These are phyloP conservation scores for Pterulicium gracile DNA, from an alignment of 1,284 basidiomycete species.

Conservation along the genomic window DNA sequence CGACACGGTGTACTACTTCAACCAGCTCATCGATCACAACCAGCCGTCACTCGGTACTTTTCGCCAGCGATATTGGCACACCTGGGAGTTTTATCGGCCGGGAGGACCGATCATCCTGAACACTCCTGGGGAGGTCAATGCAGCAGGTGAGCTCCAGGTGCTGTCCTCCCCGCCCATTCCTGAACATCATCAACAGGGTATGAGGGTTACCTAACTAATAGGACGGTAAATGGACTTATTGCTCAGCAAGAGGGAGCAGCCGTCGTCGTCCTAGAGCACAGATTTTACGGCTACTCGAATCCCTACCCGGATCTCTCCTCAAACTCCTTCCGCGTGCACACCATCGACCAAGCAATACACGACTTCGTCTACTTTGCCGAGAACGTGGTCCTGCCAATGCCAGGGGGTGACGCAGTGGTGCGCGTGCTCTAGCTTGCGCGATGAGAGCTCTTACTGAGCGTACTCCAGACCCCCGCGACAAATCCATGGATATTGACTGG, in stretches of 20 bases:
- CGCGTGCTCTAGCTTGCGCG: slow-evolving; percentile 57
- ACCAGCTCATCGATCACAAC: slow-evolving; percentile 64
- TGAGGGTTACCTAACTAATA: slow-evolving; percentile 49
- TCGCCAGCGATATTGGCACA: slow-evolving; percentile 61
- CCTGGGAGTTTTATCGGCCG: slow-evolving; percentile 52
- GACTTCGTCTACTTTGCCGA: slow-evolving; percentile 63
- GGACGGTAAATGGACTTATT: slow-evolving; percentile 53
- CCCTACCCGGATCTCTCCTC: slow-evolving; percentile 53
- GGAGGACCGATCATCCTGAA: slow-evolving; percentile 60
- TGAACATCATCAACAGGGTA: slow-evolving; percentile 26
- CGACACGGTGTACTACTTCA: slow-evolving; percentile 49
- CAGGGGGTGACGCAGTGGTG: slow-evolving; percentile 43
- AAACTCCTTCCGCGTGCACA: slow-evolving; percentile 45
- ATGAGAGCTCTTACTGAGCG: slow-evolving; percentile 24
- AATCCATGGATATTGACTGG: slow-evolving; percentile 32
- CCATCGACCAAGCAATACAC: slow-evolving; percentile 62
- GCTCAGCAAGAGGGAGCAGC: slow-evolving; percentile 57
- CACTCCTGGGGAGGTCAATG: slow-evolving; percentile 35
- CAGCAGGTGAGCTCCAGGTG: slow-evolving; percentile 16
- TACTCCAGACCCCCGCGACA: not conserved
- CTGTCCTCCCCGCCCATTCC: not conserved
- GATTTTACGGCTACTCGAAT: slow-evolving; percentile 37
- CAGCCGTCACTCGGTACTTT: slow-evolving; percentile 68
- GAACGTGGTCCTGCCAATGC: slow-evolving; percentile 56
- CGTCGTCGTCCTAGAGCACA: slow-evolving; percentile 41